Evolutionary conservation across 805 yeast genomes (phyloP), one percentile per base, ranked within the genome.

Genomic region (Yamadazyma kitorensis): DNA sequence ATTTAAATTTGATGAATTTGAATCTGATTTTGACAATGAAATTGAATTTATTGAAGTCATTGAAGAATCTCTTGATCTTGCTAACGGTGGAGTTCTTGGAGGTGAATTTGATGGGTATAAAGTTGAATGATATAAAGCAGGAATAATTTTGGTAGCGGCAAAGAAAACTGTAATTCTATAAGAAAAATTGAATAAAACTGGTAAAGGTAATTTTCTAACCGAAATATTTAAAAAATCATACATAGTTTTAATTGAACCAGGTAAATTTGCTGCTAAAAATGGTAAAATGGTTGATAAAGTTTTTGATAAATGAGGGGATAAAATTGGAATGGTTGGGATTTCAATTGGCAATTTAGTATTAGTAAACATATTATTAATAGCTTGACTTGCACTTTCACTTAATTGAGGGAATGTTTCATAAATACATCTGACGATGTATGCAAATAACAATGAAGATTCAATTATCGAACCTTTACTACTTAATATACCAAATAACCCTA

Each of bases 141-240:
- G 98, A 14, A 93, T 86, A 41, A 93, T 88, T 53, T 95, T 82
- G 11, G 97, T 86, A 2, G 98, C 96, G 2, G 96, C 87, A 54
- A 80, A 80, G 50, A 91, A 87, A 8, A 89, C 95, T 4, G 85
- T 72, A 14, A 91, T 78, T 48, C 98, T 74, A 53, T 86, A 91
- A 2, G 88, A 86, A 49, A 93, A 65, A 47, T 88, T 88, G 17
- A 88, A 70, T 17, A 86, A 63, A 16, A 93, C 80, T 5, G 95
- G 85, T 6, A 95, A 78, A 0, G 95, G 82, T 34, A 88, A 65
- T 19, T 89, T 84, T 34, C 64, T 66, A 24, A 68, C 59, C n/a
- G 78, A 68, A 47, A 68, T 57, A 19, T 72, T 62, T 34, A 74
- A 60, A 44, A 73, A 74, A 39, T 72, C 77, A 74, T 77, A 76